phyloP scores from a whole-genome alignment of 163 green algal species.

The Scenedesmus sp. region DNA sequence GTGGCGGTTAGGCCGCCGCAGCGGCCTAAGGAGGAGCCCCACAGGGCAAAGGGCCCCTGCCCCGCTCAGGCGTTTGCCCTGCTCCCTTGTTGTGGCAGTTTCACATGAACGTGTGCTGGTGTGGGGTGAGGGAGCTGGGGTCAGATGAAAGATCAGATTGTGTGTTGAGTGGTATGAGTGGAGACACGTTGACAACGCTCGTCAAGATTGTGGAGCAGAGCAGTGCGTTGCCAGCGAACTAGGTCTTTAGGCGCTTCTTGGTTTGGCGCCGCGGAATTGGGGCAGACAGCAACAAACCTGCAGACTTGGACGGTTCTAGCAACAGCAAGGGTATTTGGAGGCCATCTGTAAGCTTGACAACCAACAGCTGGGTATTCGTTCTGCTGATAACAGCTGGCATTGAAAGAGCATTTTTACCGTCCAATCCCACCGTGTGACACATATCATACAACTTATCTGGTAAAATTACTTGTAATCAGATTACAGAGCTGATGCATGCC shows the following conservation, averaged over 20 bases:
- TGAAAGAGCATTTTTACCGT: background rate
- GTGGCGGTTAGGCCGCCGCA: background rate
- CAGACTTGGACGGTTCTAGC: background rate
- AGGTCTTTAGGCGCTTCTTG: background rate
- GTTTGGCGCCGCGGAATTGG: background rate
- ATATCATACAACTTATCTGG: too few relatives aligned
- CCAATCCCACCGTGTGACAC: too few relatives aligned
- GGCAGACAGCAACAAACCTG: background rate
- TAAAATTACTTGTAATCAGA: background rate
- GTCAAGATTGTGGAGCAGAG: background rate
- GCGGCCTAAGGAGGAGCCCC: slow-evolving; percentile 10
- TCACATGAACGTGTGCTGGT: slow-evolving; percentile 9
- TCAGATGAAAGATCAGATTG: background rate
- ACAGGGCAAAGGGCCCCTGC: background rate
- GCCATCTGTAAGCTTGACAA: too few relatives aligned
- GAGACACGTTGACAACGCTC: background rate
- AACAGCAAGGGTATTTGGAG: too few relatives aligned
- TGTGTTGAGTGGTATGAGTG: background rate
- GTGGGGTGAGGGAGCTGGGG: background rate
- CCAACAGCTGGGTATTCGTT: background rate
- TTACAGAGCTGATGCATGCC: background rate
- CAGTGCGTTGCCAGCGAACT: background rate
- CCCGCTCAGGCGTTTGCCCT: slow-evolving; percentile 8
- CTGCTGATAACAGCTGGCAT: background rate
- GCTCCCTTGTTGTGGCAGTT: background rate